These are phyloP conservation scores for Balakata baccata DNA, from an alignment of 345 rosid genomes.

Conservation along the genomic window DNA sequence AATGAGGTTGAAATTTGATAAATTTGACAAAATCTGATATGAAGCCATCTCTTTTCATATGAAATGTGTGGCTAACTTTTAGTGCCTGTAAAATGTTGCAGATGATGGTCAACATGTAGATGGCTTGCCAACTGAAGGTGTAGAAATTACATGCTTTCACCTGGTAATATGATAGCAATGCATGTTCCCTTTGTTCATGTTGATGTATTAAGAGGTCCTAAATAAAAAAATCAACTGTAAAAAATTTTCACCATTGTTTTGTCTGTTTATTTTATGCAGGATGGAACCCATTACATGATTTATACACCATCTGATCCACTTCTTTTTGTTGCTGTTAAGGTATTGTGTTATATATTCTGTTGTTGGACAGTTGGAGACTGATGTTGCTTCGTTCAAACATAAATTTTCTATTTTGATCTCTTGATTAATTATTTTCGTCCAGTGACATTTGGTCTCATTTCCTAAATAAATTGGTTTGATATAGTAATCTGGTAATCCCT, in stretches of 20 bases:
- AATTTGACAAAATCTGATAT: not conserved
- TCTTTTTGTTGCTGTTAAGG: constrained; percentile 87
- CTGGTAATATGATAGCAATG: constrained; percentile 34
- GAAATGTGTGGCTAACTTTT: not conserved
- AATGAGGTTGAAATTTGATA: not conserved
- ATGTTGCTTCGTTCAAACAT: not conserved
- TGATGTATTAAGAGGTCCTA: no score
- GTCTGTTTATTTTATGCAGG: constrained; percentile 44
- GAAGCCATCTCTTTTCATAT: not conserved
- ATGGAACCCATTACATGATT: constrained; percentile 89
- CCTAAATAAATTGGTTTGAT: not conserved
- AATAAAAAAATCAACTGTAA: no score
- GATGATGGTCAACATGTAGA: constrained; percentile 70
- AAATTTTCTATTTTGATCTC: not conserved
- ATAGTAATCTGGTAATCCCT: no score
- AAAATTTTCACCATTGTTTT: not conserved
- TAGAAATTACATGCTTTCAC: constrained; percentile 87
- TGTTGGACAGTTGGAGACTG: not conserved
- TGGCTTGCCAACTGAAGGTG: constrained; percentile 85
- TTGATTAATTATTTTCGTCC: not conserved
- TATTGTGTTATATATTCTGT: constrained; percentile 22
- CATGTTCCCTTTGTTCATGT: no score
- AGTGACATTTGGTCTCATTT: not conserved
- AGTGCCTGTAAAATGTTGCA: constrained; percentile 33
- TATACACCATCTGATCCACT: constrained; percentile 83